phyloP scores from a whole-genome alignment of 2,329 filamentous ascomycete genomes.

The Aspergillus novoparasiticus region DNA sequence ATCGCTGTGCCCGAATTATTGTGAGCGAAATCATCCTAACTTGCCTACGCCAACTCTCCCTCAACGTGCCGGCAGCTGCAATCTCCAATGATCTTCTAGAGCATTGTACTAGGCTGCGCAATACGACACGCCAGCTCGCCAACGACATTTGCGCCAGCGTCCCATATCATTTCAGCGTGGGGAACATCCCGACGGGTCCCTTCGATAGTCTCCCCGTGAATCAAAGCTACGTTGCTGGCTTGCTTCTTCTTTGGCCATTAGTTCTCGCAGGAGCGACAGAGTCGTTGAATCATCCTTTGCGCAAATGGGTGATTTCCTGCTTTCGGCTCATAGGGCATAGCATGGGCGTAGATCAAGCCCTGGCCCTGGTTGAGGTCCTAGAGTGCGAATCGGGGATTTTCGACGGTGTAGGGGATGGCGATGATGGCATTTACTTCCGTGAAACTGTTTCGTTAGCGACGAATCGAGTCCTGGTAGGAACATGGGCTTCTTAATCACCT shows the following conservation, averaged over 20 bases:
- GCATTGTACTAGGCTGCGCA: conserved; percentile 33
- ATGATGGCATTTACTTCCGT: conserved; percentile 20
- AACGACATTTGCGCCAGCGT: conserved; percentile 42
- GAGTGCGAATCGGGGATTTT: conserved; percentile 30
- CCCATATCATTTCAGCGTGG: conserved; percentile 37
- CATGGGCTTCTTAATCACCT: conserved; percentile 14
- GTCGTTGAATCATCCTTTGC: conserved; percentile 26
- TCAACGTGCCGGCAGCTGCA: conserved; percentile 20
- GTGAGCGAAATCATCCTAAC: conserved; percentile 52
- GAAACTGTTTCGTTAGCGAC: conserved; percentile 11
- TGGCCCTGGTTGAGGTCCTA: conserved; percentile 38
- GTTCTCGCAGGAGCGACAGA: conserved; percentile 40
- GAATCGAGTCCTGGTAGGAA: conserved; percentile 18
- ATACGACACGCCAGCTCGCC: conserved; percentile 31
- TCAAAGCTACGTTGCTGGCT: conserved; percentile 35
- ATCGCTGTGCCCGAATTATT: conserved; percentile 61
- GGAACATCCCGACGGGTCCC: conserved; percentile 15
- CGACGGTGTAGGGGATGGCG: conserved; percentile 23
- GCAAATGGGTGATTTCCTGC: conserved; percentile 36
- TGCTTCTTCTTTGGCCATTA: conserved; percentile 42
- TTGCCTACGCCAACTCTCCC: conserved; percentile 30
- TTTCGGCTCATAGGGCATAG: conserved; percentile 36
- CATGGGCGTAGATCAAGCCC: conserved; percentile 42
- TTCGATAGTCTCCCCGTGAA: conserved; percentile 21
- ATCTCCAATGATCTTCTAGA: conserved; percentile 33